Evolutionary conservation across 2,329 filamentous ascomycete genomes (phyloP), one percentile per base, ranked within the genome.

Genomic region (Ilyonectria robusta): DNA sequence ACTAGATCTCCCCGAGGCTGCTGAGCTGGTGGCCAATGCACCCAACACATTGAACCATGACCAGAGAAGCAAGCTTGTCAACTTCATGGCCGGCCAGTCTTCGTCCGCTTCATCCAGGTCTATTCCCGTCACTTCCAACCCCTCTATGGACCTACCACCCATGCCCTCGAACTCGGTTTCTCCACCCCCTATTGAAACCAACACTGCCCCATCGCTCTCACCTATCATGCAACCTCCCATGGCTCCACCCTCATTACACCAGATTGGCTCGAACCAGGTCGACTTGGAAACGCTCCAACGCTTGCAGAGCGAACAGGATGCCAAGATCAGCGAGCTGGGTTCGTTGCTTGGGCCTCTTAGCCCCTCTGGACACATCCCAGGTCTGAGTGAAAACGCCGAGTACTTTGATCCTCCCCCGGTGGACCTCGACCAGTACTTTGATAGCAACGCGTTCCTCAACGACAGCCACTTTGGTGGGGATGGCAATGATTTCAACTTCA

Each of bases 221-320:
- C 85, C 87, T 0, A 83, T 84, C 60, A 81, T 89, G 66, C 80
- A 82, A 26, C 76, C 83, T 4, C 76, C 78, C 7, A 80, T 85
- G 70, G 78, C 80, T 1, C 80, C 82, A 4, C 85, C 86, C 1
- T 87, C 88, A 0, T 82, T 94, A 21, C 85, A 88, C 57, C 86
- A 91, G 44, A 88, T 96, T 68, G 88, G 86, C 51, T 88, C 88
- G 67, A 95, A 92, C 5, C 87, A 92, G 68, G 85, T 91, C 15
- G 93, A 97, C 69, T 88, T 98, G 31, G 93, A 96, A 58, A 87
- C 92, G 33, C 85, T 98, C 2, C 89, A 93, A 69, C 91, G 91
- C 48, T 85, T 97, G 75, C 93, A 97, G 77, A 88, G 89, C 26
- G 91, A 95, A 66, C 94, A 97, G 75, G 91, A 92, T 67, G 87